Evolutionary conservation across 2,329 filamentous ascomycete genomes (phyloP), one percentile per base, ranked within the genome.

Genomic region (Fusarium clavum): DNA sequence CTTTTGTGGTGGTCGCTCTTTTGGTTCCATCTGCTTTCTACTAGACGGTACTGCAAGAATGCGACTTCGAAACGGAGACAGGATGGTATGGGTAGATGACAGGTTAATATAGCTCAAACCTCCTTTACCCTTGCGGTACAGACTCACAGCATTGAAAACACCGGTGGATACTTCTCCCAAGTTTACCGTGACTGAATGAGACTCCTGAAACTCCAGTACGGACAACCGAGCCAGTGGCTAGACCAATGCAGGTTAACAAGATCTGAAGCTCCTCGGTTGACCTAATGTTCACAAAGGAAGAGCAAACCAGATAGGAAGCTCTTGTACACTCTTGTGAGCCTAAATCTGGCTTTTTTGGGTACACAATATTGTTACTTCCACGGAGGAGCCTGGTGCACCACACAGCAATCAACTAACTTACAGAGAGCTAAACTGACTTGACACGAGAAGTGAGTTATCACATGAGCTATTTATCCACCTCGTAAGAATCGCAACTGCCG

Each of bases 361-460:
- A n/a, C n/a, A n/a, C n/a, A n/a, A n/a, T n/a, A n/a, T n/a, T n/a
- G n/a, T n/a, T n/a, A n/a, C n/a, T n/a, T n/a, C n/a, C n/a, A n/a
- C n/a, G n/a, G n/a, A n/a, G n/a, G n/a, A n/a, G n/a, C n/a, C n/a
- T n/a, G n/a, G n/a, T n/a, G n/a, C n/a, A n/a, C n/a, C n/a, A n/a
- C n/a, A n/a, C n/a, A n/a, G n/a, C n/a, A n/a, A n/a, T n/a, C n/a
- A n/a, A n/a, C n/a, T 34, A 11, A 38, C 5, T 18, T 11, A 7
- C 3, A 38, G 34, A 38, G 0, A 7, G 0, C 9, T 3, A 0
- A 4, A 11, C 1, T 38, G 18, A n/a, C 34, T n/a, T 38, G 5
- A 38, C 18, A 11, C 3, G n/a, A 11, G 3, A 38, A 38, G 34
- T n/a, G 34, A 38, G 9, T n/a, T 38, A 38, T 38, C 10, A 38